Percentiles rank a stretch among this genome's conserved stretches.
phyloP scores from a whole-genome alignment of 1,139 yeast genomes.

The Geotrichum restrictum region DNA sequence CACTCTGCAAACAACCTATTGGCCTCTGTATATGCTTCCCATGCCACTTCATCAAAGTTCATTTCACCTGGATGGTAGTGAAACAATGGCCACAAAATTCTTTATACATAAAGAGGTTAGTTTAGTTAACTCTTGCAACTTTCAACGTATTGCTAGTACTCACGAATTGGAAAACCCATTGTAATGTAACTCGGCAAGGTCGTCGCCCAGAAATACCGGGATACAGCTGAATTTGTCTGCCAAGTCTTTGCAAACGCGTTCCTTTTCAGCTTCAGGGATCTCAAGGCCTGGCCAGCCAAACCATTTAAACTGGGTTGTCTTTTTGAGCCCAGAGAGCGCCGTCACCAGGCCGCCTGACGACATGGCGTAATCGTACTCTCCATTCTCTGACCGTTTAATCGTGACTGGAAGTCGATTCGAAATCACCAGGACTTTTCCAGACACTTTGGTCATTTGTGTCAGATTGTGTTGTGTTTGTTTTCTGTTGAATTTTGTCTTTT shows the following conservation, averaged over 20 bases:
- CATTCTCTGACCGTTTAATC: constrained; percentile 63
- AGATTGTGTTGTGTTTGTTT: not conserved
- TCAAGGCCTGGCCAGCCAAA: constrained; percentile 97
- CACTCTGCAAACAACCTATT: constrained; percentile 76
- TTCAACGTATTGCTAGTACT: constrained; percentile 7
- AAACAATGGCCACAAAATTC: constrained; percentile 93
- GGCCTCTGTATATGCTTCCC: constrained; percentile 98
- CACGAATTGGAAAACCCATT: constrained; percentile 83
- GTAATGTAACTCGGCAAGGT: constrained; percentile 90
- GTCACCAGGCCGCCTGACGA: constrained; percentile 97
- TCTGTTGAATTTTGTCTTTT: too few species aligned
- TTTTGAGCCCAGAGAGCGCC: constrained; percentile 87
- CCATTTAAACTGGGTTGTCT: constrained; percentile 88
- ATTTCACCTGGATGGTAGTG: constrained; percentile 99
- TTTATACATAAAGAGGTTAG: constrained; percentile 25
- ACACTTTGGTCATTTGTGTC: constrained; percentile 4
- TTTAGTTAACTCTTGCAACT: not conserved
- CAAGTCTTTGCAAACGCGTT: constrained; percentile 63
- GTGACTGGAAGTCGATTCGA: constrained; percentile 96
- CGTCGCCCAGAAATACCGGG: constrained; percentile 83
- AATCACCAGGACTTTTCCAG: constrained; percentile 76
- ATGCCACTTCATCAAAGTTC: constrained; percentile 94
- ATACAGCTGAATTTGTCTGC: constrained; percentile 78
- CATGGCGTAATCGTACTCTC: constrained; percentile 69
- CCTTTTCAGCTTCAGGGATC: constrained; percentile 72